These are phyloP conservation scores for Acacia pycnantha DNA, from an alignment of 331 rosid species.

Conservation along the genomic window DNA sequence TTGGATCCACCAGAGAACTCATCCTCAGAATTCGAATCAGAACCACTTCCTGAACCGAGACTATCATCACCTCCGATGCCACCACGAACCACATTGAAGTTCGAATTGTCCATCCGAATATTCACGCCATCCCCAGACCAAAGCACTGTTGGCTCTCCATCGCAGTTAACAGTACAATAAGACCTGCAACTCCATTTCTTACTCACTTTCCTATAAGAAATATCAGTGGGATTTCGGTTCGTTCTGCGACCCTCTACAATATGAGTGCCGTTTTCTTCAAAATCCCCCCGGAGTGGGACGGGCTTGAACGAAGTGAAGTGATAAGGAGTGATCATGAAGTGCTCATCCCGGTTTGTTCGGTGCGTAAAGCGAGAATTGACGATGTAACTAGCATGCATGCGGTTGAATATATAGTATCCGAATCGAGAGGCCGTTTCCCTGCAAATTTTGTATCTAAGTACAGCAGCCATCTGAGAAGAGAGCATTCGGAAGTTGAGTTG, in stretches of 20 bases:
- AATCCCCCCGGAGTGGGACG: slow-evolving; percentile 52
- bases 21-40: slow-evolving; percentile 55
- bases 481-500: background rate
- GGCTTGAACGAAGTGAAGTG: slow-evolving; percentile 77
- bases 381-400: slow-evolving; percentile 42
- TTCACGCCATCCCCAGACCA: slow-evolving; percentile 95
- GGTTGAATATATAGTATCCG: slow-evolving; percentile 47
- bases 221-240: background rate
- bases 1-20: slow-evolving; percentile 86
- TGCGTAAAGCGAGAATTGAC: slow-evolving; percentile 42
- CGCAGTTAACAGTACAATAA: slow-evolving; percentile 30
- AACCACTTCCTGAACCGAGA: slow-evolving; percentile 47
- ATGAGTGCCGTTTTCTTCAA: slow-evolving; percentile 37
- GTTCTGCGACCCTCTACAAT: slow-evolving; percentile 26
- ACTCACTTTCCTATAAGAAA: slow-evolving; percentile 30
- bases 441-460: slow-evolving; percentile 64
- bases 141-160: slow-evolving; percentile 88
- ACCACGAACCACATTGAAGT: slow-evolving; percentile 48
- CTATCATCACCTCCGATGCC: slow-evolving; percentile 48
- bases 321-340: slow-evolving; percentile 48
- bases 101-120: slow-evolving; percentile 53
- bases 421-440: slow-evolving; percentile 62
- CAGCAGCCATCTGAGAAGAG: slow-evolving; percentile 54
- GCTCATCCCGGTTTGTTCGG: slow-evolving; percentile 42
- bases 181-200: slow-evolving; percentile 29